Evolutionary conservation across 768 basidiomycete genomes (phyloP), one percentile per base, ranked within the genome.

Genomic region (Chalciporus pseudorubinellus): DNA sequence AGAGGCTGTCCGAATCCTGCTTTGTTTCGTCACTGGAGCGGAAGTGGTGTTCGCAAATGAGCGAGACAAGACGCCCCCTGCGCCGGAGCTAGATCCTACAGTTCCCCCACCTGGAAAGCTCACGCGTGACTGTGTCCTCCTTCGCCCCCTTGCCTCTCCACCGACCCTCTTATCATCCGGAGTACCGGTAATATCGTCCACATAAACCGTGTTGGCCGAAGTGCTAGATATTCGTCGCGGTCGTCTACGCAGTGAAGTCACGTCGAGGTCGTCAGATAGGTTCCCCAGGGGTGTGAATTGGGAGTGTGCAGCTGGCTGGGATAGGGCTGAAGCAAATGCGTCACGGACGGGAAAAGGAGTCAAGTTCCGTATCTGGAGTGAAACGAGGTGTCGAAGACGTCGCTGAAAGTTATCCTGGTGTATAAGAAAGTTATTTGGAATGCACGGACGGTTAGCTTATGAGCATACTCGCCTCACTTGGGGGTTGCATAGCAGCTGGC

Each of bases 331-430:
- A 18, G 89, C 83, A 55, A 89, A 76, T 10, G 69, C 55, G 66
- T 92, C 89, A 31, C 90, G 83, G 46, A 81, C 81, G 29, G 89
- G 89, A 65, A 89, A 92, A 2, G 87, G 88, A n/a, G 90, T 87
- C 33, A 92, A 72, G 64, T 92, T 92, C 55, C 83, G 81, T 58
- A 92, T 75, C 71, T 90, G 86, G 44, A 92, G 73, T 39, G 81
- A 76, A 50, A 80, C 76, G 51, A 92, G 77, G 71, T 92, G 87
- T 58, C 89, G 81, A 55, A 89, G 74, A 39, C 87, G 84, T 61
- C 81, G 81, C 81, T 89, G 67, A 41, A 64, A 67, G 53, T 7
- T 58, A 33, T 46, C 52, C 67, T 69, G 33, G 48, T 18, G 24
- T n/a, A 45, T 18, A 20, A 51, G 9, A n/a, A 39, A 2, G 40